Conservation (phyloP, 768 basidiomycete species). For the Tricholoma bakamatsutake region DNA sequence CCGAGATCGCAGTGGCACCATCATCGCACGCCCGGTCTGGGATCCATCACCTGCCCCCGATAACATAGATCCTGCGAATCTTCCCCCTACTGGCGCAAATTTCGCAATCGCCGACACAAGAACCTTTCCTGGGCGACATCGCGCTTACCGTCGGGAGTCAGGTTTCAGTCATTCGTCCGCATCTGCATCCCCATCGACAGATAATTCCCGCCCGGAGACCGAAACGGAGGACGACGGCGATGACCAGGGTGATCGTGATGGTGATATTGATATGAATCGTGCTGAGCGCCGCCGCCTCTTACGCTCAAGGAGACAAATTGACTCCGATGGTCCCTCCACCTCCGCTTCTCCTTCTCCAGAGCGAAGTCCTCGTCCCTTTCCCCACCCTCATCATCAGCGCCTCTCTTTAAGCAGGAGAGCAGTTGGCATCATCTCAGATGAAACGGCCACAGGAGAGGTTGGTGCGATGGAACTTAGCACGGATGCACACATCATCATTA, state of each 20-base stretch:
- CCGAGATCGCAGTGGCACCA: slow-evolving; percentile 70
- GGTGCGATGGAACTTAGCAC: slow-evolving; percentile 16
- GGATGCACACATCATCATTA: slow-evolving; percentile 42
- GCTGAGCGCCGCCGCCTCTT: slow-evolving; percentile 10
- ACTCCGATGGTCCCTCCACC: slow-evolving; percentile 15
- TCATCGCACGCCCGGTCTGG: slow-evolving; percentile 63
- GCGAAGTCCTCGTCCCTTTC: slow-evolving; percentile 16
- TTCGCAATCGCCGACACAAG: not conserved
- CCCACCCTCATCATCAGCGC: slow-evolving; percentile 10
- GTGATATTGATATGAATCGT: slow-evolving; percentile 34
- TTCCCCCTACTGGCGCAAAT: no score
- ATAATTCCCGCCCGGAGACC: slow-evolving; percentile 59
- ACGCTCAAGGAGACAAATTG: slow-evolving; percentile 13
- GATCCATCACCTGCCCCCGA: slow-evolving; percentile 28
- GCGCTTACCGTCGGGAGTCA: not conserved
- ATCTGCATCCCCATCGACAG: slow-evolving; percentile 34
- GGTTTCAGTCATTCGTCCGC: slow-evolving; percentile 16
- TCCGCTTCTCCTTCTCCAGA: slow-evolving; percentile 29
- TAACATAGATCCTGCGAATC: not conserved
- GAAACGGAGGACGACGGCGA: slow-evolving; percentile 80
- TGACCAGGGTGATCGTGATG: slow-evolving; percentile 59
- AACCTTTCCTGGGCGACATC: not conserved
- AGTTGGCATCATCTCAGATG: slow-evolving; percentile 39
- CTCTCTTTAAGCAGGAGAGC: slow-evolving; percentile 18
- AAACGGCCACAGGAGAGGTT: slow-evolving; percentile 21